Evolutionary conservation across 768 basidiomycete genomes (phyloP), one percentile per base, ranked within the genome.

Genomic region (Dictyophora rubrovolvata): DNA sequence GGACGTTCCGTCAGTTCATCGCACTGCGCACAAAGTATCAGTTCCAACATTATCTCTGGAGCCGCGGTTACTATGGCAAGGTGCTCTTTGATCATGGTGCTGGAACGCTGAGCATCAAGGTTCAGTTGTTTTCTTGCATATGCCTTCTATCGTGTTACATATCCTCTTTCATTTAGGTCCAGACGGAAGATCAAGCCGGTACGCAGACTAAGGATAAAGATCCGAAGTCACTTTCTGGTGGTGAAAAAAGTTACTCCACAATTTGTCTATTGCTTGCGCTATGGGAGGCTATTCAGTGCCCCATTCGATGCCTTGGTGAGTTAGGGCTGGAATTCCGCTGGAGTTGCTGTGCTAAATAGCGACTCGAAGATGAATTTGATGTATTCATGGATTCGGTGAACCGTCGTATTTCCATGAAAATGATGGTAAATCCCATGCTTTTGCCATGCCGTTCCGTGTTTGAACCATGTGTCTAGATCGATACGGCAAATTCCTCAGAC

Each of bases 381-480:
- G 95, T 97, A 11, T 97, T 95, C 76, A 93, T 98, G 90, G 92
- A 94, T 68, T 89, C 89, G 21, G 85, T 92, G 60, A 92, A 91
- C 69, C 83, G 96, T 18, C 84, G 86, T 51, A 87, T 95, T 66
- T 89, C 89, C 61, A 96, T 95, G 86, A 89, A 84, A 71, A 93
- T 95, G 89, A 88, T 97, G 83, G 89, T 91, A 59, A 17, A 81
- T 22, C 11, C 36, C 8, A 22, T 53, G 34, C 68, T 21, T 47
- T 42, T 55, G 54, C 42, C 42, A 42, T 42, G 11, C 42, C 16
- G 21, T 56, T 46, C 33, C 10, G 36, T 22, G 22, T 53, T 21
- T 21, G 36, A 48, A 28, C 35, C 21, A 17, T 49, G 5, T 14
- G 16, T 18, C 22, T 59, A 91, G 90, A 89, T 94, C 63, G 91